Evolutionary conservation across 306 rosid genomes (phyloP).

Genomic region (Luffa aegyptiaca): DNA sequence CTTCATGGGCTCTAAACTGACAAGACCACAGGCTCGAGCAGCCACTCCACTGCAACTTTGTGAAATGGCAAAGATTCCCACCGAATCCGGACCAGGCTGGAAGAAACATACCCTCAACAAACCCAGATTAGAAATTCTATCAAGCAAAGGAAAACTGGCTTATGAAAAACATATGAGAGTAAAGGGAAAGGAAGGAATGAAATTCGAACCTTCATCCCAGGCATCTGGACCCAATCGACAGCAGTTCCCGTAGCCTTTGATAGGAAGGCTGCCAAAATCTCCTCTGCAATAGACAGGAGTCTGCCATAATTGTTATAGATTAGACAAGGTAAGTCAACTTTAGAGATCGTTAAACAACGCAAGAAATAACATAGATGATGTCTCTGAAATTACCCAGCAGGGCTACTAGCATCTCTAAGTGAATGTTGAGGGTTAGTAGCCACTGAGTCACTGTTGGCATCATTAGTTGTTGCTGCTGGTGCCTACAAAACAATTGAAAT

Average conservation of each 20-base stretch:
- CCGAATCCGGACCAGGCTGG: slow-evolving; percentile 99
- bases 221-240: slow-evolving; percentile 99
- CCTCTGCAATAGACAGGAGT: slow-evolving; percentile 97
- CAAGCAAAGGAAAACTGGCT: background rate
- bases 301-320: slow-evolving; percentile 27
- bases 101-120: background rate
- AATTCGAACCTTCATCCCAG: slow-evolving; percentile 93
- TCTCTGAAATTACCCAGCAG: slow-evolving; percentile 79
- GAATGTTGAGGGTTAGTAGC: slow-evolving; percentile 74
- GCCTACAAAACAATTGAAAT: slow-evolving; percentile 32
- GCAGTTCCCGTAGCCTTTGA: slow-evolving; percentile 99
- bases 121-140: background rate
- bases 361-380: background rate
- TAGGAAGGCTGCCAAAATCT: slow-evolving; percentile 99
- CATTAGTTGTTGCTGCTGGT: slow-evolving; percentile 63
- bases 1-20: slow-evolving; percentile 87
- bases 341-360: background rate
- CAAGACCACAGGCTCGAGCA: slow-evolving; percentile 98
- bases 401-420: slow-evolving; percentile 80
- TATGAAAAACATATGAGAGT: background rate
- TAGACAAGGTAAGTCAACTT: background rate
- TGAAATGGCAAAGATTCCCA: slow-evolving; percentile 98
- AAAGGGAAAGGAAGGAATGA: background rate
- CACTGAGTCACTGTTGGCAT: slow-evolving; percentile 85
- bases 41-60: slow-evolving; percentile 98